These are phyloP conservation scores for Fusarium graminum DNA, from an alignment of 2,329 filamentous ascomycete genomes.

Conservation along the genomic window DNA sequence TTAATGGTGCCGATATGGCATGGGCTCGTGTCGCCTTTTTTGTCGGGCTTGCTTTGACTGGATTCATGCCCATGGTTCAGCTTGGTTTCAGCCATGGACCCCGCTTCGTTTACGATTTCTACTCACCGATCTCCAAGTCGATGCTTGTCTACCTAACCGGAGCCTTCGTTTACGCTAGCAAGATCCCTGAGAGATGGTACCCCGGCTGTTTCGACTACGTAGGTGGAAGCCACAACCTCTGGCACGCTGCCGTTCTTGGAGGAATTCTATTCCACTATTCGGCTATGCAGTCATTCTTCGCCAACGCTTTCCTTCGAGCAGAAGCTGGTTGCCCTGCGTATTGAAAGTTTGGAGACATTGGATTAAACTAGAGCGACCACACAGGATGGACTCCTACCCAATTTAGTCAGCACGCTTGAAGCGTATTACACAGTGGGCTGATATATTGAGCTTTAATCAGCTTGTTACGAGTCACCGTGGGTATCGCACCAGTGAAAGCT, in stretches of 20 bases:
- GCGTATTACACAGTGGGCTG: not conserved
- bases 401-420: not conserved
- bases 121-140: constrained; percentile 87
- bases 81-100: constrained; percentile 81
- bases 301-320: constrained; percentile 78
- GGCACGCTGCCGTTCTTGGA: constrained; percentile 93
- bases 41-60: constrained; percentile 85
- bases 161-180: constrained; percentile 88
- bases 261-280: constrained; percentile 98
- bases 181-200: constrained; percentile 92
- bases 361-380: not conserved
- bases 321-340: constrained; percentile 69
- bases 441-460: not conserved
- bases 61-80: constrained; percentile 89
- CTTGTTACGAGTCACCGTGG: not conserved
- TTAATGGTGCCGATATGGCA: constrained; percentile 92
- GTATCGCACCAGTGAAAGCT: not conserved
- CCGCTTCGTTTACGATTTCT: constrained; percentile 89
- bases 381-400: not conserved
- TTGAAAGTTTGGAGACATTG: constrained; percentile 48
- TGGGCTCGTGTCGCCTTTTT: constrained; percentile 95
- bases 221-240: constrained; percentile 95
- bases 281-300: constrained; percentile 96
- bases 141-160: constrained; percentile 87
- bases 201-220: constrained; percentile 96